These are phyloP conservation scores for Colletotrichum australisinense DNA, from an alignment of 2,329 filamentous ascomycete species.

Conservation along the genomic window DNA sequence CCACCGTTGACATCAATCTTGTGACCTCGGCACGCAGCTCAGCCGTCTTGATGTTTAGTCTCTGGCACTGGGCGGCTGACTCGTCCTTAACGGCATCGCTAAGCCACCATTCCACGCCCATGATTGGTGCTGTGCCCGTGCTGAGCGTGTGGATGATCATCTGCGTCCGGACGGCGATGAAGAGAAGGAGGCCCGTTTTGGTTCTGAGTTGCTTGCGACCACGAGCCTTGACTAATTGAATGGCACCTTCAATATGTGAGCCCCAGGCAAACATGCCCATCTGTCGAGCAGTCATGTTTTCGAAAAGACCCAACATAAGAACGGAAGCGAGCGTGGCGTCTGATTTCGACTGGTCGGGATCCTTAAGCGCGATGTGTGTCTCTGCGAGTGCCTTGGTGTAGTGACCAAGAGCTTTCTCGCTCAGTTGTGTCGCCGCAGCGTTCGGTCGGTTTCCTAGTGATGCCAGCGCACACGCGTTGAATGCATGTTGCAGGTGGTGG, in stretches of 20 bases:
- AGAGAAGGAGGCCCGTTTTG: slow-evolving; percentile 64
- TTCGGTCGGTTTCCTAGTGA: slow-evolving; percentile 64
- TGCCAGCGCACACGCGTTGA: slow-evolving; percentile 69
- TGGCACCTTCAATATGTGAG: slow-evolving; percentile 73
- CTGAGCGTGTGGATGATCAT: slow-evolving; percentile 71
- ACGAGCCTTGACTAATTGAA: slow-evolving; percentile 68
- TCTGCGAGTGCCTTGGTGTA: slow-evolving; percentile 66
- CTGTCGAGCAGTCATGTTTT: slow-evolving; percentile 51
- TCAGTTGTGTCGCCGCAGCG: slow-evolving; percentile 45
- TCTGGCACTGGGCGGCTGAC: slow-evolving; percentile 59
- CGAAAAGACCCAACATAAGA: slow-evolving; percentile 69
- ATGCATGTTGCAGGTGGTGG: slow-evolving; percentile 65
- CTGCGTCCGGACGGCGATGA: slow-evolving; percentile 69
- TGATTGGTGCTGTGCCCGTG: slow-evolving; percentile 61
- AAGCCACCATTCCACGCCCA: slow-evolving; percentile 71
- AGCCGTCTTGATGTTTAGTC: slow-evolving; percentile 63
- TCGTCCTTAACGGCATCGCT: slow-evolving; percentile 62
- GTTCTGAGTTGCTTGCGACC: slow-evolving; percentile 66
- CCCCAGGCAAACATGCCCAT: slow-evolving; percentile 62
- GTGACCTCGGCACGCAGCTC: slow-evolving; percentile 68
- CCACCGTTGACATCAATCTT: slow-evolving; percentile 57
- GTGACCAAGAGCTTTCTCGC: slow-evolving; percentile 57
- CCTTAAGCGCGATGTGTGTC: slow-evolving; percentile 64
- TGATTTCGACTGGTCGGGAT: slow-evolving; percentile 59
- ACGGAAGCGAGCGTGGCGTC: slow-evolving; percentile 71